Conservation (phyloP, 1,284 basidiomycete species). For the Dichomitus squalens region DNA sequence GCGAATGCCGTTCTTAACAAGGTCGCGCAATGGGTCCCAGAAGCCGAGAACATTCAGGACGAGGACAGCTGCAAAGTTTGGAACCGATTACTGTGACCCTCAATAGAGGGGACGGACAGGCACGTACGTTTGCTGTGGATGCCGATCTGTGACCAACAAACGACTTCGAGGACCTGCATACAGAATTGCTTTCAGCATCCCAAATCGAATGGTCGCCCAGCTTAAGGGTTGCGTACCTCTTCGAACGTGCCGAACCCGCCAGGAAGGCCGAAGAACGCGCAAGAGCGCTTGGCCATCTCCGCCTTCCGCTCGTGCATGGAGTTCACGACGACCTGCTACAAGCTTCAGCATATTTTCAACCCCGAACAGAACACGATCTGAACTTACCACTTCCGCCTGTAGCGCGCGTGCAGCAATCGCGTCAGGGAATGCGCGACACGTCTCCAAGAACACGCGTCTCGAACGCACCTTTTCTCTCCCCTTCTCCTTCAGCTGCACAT, state of each 20-base stretch:
- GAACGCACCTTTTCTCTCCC: conserved; percentile 46
- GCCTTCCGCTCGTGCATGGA: conserved; percentile 94
- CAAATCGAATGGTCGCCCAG: not conserved
- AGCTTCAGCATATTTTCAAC: not conserved
- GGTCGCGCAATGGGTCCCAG: conserved; percentile 76
- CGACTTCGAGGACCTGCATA: conserved; percentile 80
- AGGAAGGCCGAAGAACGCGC: conserved; percentile 85
- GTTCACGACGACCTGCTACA: conserved; percentile 64
- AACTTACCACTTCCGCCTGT: conserved; percentile 57
- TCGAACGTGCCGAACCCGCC: conserved; percentile 94
- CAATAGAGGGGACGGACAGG: not conserved
- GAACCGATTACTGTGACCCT: not conserved
- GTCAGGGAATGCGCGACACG: too few relatives aligned
- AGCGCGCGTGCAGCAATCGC: not conserved
- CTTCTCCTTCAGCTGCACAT: conserved; percentile 42
- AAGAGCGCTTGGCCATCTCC: conserved; percentile 79
- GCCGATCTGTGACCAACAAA: conserved; percentile 90
- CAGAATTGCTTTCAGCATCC: not conserved
- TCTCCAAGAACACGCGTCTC: not conserved
- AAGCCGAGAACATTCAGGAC: conserved; percentile 82
- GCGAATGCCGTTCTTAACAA: conserved; percentile 67
- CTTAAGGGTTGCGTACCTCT: conserved; percentile 55
- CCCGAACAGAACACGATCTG: not conserved
- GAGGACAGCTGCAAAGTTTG: conserved; percentile 64
- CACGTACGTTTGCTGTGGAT: conserved; percentile 83